Evolutionary conservation across 2,329 filamentous ascomycete genomes (phyloP), one percentile per base, ranked within the genome.

Genomic region (Scedosporium minutisporum): DNA sequence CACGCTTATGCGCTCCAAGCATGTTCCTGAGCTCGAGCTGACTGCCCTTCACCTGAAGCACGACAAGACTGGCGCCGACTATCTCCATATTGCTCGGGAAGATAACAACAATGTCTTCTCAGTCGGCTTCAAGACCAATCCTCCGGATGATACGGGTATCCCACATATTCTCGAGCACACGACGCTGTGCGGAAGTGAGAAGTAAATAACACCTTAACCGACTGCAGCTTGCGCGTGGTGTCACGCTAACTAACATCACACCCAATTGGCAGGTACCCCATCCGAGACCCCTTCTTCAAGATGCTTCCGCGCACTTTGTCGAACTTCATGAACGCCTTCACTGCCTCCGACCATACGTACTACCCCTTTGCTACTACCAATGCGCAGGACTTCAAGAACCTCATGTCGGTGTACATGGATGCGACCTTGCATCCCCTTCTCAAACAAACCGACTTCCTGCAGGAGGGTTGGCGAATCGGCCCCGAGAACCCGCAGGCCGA

Each of bases 321-420:
- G 66, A 99, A 97, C 76, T 99, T 97, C 72, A 99, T 99, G 95
- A 99, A 99, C 74, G 95, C 95, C 65, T 96, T 97, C 73, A 99
- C 95, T 51, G 92, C 93, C 27, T 89, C 92, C 23, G 93, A 97
- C 71, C 93, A 99, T 74, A 99, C 95, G 10, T 96, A 91, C 68
- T 99, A 99, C 72, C 95, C 95, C 1, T 99, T 99, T 74, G 93
- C 95, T 63, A 99, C 95, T 2, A 99, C 95, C 25, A 99, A 99
- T 70, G 81, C 86, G 21, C 91, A 96, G 73, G 95, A 99, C 70
- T 99, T 95, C 75, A 90, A 90, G 75, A 99, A 99, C 71, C 82
- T 99, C 60, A 88, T 97, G 83, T 95, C 91, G 2, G 95, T 99
- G 16, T 99, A 99, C 71, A 85, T 99, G 60, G 95, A 99, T 75